A percentile compares a stretch with the other conserved stretches of the same genome.
phyloP scores from a whole-genome alignment of 176 grass and related monocot species.

The Triticum aestivum region DNA sequence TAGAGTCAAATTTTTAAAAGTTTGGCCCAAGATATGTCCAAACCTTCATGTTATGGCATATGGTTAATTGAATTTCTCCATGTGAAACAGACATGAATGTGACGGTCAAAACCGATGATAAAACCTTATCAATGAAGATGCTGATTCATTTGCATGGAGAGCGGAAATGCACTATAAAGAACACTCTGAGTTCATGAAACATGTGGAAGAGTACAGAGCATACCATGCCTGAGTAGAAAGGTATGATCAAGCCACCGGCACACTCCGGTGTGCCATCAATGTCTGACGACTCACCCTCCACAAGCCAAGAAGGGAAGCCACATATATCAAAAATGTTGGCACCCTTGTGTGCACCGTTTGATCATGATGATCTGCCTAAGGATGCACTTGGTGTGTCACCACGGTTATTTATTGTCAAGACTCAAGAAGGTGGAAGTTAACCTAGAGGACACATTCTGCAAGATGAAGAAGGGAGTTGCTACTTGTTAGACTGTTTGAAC shows the following conservation, averaged over 20 bases:
- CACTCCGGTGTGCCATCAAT: conserved; percentile 49
- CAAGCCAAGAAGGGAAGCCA: conserved; percentile 33
- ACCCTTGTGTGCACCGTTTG: conserved; percentile 29
- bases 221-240: conserved; percentile 49
- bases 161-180: too few species aligned
- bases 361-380: conserved; percentile 49
- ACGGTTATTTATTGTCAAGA: conserved; percentile 31
- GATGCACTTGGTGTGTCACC: conserved; percentile 35
- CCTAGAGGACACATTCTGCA: conserved; percentile 36
- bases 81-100: too few species aligned
- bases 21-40: too few species aligned
- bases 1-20: too few species aligned
- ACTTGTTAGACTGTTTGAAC: conserved; percentile 22
- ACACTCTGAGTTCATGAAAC: too few species aligned
- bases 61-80: too few species aligned
- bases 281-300: conserved; percentile 37
- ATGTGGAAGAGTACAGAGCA: too few species aligned
- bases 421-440: conserved; percentile 45
- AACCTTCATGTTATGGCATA: too few species aligned
- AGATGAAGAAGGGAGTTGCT: conserved; percentile 42
- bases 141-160: too few species aligned
- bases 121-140: too few species aligned
- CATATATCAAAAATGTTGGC: conserved; percentile 34
- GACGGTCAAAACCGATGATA: too few species aligned
- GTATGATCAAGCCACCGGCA: conserved; percentile 55